Base-by-base conservation (phyloP, 805 yeast genomes). In the Schizosaccharomyces octosporus region DNA sequence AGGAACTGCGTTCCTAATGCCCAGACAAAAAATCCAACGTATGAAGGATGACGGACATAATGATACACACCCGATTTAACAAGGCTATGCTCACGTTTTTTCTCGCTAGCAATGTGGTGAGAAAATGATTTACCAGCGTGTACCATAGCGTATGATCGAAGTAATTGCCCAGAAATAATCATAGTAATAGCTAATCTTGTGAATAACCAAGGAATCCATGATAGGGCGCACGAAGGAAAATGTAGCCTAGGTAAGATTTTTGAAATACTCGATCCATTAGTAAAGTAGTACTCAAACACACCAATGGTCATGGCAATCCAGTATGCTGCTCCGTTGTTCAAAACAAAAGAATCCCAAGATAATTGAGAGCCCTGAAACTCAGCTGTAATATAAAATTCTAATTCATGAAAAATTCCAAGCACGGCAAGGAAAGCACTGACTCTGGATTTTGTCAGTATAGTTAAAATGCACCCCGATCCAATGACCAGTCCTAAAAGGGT, bases 11-110 rank as follows among this genome's bases (percentile, higher is more conserved):
- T 76, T 0, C 97, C 97, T 3, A 89, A 65, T 15, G 94, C 90
- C 97, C 97, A 93, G 80, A 87, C 81, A 68, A 81, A 89, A 70
- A 85, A 93, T 0, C 97, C 98, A 51, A 81, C 78, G 71, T 93
- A 93, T 59, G 94, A 83, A 5, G 98, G 98, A 70, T 93, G 98
- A 64, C 98, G 76, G 17, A 79, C 72, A 31, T 71, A 64, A 1
- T 75, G 54, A 70, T 90, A 93, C 2, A 90, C 73, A 0, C 97
- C 97, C 11, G 71, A 65, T 0, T 87, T 86, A 13, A 93, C 83
- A 55, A 93, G 74, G 9, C 65, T 71, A 69, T 93, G 98, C 61
- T 78, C 78, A 0, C 71, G 66, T 41, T 73, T 70, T 61, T 77
- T 81, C 19, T 72, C 69, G 2, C 77, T 70, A 59, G 82, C 87